These are phyloP conservation scores for Miamiensis avidus DNA, from an alignment of 169 alveolate genomes.

Conservation along the genomic window DNA sequence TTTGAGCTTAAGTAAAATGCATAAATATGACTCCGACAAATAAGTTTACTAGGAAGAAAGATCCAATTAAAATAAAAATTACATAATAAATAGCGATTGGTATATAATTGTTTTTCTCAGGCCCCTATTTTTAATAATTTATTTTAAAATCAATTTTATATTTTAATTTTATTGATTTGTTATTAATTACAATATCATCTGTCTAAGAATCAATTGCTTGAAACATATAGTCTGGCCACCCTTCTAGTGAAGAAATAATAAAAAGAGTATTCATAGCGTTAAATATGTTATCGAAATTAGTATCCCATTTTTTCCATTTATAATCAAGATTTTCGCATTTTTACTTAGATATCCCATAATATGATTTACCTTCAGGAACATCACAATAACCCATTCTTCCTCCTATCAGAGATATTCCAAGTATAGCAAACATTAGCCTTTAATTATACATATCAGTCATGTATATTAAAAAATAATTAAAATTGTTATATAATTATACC, in stretches of 20 bases:
- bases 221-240: constrained; percentile 82
- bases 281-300: constrained; percentile 73
- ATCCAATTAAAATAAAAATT: constrained; percentile 69
- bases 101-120: constrained; percentile 50
- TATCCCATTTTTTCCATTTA: constrained; percentile 57
- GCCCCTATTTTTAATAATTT: constrained; percentile 40
- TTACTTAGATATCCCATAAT: neutral
- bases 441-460: no score
- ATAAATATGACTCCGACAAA: constrained; percentile 85
- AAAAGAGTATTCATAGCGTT: constrained; percentile 73
- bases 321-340: constrained; percentile 50
- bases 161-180: constrained; percentile 2
- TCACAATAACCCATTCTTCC: constrained; percentile 15
- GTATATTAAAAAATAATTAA: no score
- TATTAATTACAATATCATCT: neutral
- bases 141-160: no score
- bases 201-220: constrained; percentile 56
- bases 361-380: neutral
- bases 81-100: constrained; percentile 60
- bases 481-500: no score
- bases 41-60: constrained; percentile 76
- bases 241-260: constrained; percentile 71
- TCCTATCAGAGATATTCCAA: constrained; percentile 22
- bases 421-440: constrained; percentile 29
- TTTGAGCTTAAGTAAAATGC: constrained; percentile 79